Evolutionary conservation across 1,284 basidiomycete genomes (phyloP), one percentile per base, ranked within the genome.

Genomic region (Ganoderma sinense): DNA sequence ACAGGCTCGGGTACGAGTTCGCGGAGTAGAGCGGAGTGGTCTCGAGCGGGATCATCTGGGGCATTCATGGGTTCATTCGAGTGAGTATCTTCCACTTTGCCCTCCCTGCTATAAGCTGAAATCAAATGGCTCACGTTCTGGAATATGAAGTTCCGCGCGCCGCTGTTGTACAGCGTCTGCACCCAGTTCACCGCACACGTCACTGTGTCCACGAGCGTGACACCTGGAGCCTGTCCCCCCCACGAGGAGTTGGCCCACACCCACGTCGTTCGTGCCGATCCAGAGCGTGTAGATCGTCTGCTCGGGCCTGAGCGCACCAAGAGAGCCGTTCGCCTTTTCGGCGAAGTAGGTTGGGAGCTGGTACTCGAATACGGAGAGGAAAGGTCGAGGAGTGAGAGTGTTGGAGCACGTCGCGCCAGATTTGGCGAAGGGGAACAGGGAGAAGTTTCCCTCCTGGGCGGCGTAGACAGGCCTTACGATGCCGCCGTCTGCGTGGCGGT

Each of bases 191-290:
- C 75, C n/a, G 82, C 82, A 67, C 85, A 86, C n/a, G 75, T 66
- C 26, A 82, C 77, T 3, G 81, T 82, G 56, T 84, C 77, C 7
- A 85, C 84, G 66, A 87, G 74, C 5, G 83, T 85, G 10, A 84
- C 82, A 0, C 79, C 81, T 0, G 80, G 76, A 0, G 76, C 69
- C 63, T 80, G 76, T n/a, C 4, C 76, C 70, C 1, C 84, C 84
- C 0, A 83, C 84, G 26, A 85, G 62, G n/a, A 86, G 74, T 29
- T 78, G 80, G 39, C 73, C 75, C 29, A 58, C 80, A 6, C 86
- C 86, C 8, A 86, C 76, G 73, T 85, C 85, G 71, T 86, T 86
- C 20, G 85, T 85, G 10, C 85, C 85, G 66, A 86, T 86, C 86
- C 85, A 86, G 8, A 87, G 77, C n/a, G 84, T 84, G 70, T 84